These are phyloP conservation scores for Micractinium conductrix DNA, from an alignment of 139 green algal genomes.

Conservation along the genomic window DNA sequence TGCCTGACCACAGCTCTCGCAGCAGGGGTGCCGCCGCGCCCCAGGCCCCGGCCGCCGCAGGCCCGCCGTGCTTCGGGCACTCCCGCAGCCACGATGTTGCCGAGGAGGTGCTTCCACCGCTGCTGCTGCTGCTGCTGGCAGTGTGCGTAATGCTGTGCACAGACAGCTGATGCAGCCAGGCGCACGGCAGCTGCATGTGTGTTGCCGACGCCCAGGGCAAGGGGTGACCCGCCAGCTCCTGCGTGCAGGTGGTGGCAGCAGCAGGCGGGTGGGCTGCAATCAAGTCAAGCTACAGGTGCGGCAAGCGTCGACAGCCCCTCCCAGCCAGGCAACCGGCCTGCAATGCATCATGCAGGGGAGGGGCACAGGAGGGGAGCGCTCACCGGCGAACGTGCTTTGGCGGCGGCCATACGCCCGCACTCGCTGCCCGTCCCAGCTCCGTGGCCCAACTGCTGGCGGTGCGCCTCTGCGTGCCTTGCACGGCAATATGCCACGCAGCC, in stretches of 20 bases:
- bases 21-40: slow-evolving; percentile 1
- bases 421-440: too few relatives aligned
- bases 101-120: too few relatives aligned
- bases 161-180: slow-evolving; percentile 7
- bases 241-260: too few relatives aligned
- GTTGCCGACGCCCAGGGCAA: not conserved
- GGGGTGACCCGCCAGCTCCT: slow-evolving; percentile 20
- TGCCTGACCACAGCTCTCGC: not conserved
- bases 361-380: not conserved
- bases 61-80: slow-evolving; percentile 1
- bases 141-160: not conserved
- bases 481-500: not conserved
- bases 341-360: too few relatives aligned
- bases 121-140: too few relatives aligned
- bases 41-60: not conserved
- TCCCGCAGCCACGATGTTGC: slow-evolving; percentile 19
- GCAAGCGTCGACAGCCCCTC: too few relatives aligned
- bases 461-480: not conserved
- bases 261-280: too few relatives aligned
- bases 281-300: too few relatives aligned
- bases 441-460: not conserved
- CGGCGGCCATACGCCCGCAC: slow-evolving; percentile 1
- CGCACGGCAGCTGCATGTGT: not conserved
- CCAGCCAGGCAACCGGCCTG: not conserved
- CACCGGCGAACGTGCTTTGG: not conserved